Conservation (phyloP, 345 rosid genomes). For the Balakata baccata region DNA sequence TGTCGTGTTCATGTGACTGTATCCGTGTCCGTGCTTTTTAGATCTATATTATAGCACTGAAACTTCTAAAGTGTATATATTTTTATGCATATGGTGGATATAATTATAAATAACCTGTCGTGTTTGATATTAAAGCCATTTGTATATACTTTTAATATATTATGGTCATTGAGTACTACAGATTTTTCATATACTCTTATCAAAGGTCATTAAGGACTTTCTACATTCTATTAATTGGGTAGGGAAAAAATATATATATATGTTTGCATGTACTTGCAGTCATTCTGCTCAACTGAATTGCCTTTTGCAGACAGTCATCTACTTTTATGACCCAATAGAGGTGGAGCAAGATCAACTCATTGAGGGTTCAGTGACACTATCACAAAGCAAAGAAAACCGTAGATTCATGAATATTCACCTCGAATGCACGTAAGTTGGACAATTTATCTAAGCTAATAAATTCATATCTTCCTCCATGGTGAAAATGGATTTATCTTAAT, state of each 20-base stretch:
- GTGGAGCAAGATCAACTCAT: conserved; percentile 88
- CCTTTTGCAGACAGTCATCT: conserved; percentile 76
- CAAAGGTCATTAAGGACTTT: no score
- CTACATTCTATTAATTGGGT: background rate
- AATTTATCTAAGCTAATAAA: conserved; percentile 3
- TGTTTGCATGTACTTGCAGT: background rate
- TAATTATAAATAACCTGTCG: no score
- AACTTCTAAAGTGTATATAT: no score
- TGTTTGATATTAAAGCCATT: no score
- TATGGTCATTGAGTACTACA: no score
- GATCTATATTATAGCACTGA: no score
- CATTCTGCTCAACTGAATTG: background rate
- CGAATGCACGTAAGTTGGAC: conserved; percentile 63
- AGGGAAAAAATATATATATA: background rate
- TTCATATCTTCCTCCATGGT: conserved; percentile 5
- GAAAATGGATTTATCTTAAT: conserved; percentile 11
- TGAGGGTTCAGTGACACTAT: conserved; percentile 71
- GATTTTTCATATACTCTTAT: no score
- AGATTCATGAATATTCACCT: conserved; percentile 96
- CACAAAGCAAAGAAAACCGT: conserved; percentile 88
- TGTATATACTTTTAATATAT: no score
- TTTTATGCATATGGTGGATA: no score
- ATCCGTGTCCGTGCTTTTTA: no score
- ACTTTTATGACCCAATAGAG: conserved; percentile 86
- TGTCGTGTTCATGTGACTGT: no score